These are phyloP conservation scores for Cruciata laevipes DNA, from an alignment of 257 asterid species.

Conservation along the genomic window DNA sequence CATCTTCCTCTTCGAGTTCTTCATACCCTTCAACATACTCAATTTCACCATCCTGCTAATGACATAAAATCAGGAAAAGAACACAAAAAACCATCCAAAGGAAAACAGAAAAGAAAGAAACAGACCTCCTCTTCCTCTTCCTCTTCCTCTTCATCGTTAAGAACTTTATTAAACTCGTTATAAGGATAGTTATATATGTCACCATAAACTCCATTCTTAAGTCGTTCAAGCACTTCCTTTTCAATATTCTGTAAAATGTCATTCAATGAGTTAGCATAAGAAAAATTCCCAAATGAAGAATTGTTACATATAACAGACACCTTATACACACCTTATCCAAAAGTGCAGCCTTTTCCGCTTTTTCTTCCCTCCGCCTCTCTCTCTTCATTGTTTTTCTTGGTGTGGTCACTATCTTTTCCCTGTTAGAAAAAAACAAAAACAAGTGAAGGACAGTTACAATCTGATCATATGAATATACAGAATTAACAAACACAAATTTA, in stretches of 20 bases:
- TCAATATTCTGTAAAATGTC: conserved; percentile 59
- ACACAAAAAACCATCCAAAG: background rate
- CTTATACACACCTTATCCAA: conserved; percentile 50
- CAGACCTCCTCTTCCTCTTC: conserved; percentile 48
- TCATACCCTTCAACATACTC: conserved; percentile 91
- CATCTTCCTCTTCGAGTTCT: conserved; percentile 88
- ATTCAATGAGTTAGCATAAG: conserved; percentile 15
- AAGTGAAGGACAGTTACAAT: background rate
- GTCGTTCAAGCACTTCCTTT: conserved; percentile 81
- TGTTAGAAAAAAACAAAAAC: conserved; percentile 19
- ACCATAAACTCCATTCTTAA: conserved; percentile 55
- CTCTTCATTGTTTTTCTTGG: conserved; percentile 74
- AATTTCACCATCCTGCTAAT: conserved; percentile 48
- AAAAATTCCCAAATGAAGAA: background rate
- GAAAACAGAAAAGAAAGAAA: background rate
- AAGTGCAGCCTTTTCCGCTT: conserved; percentile 81
- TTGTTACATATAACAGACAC: background rate
- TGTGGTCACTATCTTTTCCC: conserved; percentile 86
- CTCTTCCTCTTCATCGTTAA: conserved; percentile 32
- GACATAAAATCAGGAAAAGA: conserved; percentile 14
- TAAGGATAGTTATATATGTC: conserved; percentile 65
- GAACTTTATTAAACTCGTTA: conserved; percentile 46
- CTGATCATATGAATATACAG: background rate
- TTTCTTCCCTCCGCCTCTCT: conserved; percentile 84
- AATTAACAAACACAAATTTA: background rate